These are phyloP conservation scores for Fusarium musae DNA, from an alignment of 2,329 filamentous ascomycete species.

Conservation along the genomic window DNA sequence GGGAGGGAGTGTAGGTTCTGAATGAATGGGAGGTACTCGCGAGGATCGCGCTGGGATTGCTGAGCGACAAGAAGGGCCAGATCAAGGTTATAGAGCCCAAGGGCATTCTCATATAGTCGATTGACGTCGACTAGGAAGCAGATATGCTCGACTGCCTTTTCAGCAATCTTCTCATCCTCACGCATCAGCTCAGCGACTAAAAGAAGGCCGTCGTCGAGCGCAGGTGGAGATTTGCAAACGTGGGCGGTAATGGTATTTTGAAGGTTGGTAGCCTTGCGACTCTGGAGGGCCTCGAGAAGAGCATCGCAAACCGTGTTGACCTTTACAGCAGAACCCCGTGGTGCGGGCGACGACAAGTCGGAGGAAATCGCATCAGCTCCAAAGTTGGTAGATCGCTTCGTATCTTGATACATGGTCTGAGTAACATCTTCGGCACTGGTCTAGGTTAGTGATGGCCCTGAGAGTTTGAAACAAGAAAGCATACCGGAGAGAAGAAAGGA, in stretches of 20 bases:
- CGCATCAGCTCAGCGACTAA: conserved; percentile 81
- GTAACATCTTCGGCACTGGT: conserved; percentile 88
- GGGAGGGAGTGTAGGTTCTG: conserved; percentile 84
- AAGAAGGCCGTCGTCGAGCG: conserved; percentile 83
- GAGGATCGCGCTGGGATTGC: conserved; percentile 93
- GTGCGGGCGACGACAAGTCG: conserved; percentile 17
- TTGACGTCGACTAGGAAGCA: conserved; percentile 97
- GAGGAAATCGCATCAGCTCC: conserved; percentile 2
- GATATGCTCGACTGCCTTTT: conserved; percentile 94
- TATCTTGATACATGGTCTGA: conserved; percentile 92
- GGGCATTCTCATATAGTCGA: conserved; percentile 86
- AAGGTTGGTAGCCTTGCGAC: conserved; percentile 71
- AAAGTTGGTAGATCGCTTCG: conserved; percentile 59
- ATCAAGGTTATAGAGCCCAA: conserved; percentile 92
- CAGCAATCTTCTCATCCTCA: conserved; percentile 76
- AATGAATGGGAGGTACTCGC: conserved; percentile 95
- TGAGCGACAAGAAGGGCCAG: conserved; percentile 91
- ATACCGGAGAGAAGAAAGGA: conserved; percentile 85
- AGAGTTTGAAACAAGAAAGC: conserved; percentile 27
- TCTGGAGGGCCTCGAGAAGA: conserved; percentile 75
- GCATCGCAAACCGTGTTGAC: conserved; percentile 91
- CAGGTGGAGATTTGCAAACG: conserved; percentile 91
- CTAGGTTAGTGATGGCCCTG: conserved; percentile 43
- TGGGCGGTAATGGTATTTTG: conserved; percentile 96
- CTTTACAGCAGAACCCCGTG: conserved; percentile 61